These are phyloP conservation scores for Podospora pseudoanserina DNA, from an alignment of 495 filamentous ascomycete species.

Conservation along the genomic window DNA sequence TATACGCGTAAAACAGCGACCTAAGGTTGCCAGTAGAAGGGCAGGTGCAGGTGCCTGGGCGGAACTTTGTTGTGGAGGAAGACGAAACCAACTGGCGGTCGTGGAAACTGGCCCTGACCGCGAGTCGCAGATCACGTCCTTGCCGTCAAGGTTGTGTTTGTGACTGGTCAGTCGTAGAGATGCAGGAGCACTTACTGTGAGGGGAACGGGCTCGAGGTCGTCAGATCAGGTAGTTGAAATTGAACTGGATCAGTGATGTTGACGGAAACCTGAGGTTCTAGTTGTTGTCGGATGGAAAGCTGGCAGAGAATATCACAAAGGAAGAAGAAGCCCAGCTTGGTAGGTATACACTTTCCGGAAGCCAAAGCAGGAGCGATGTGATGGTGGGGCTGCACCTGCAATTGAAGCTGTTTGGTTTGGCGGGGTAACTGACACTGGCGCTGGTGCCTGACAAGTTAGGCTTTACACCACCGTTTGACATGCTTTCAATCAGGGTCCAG, in stretches of 20 bases:
- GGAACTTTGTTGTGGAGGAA: background rate
- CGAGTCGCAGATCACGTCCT: background rate
- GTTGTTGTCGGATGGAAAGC: background rate
- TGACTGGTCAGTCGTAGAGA: background rate
- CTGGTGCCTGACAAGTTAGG: slow-evolving; percentile 16
- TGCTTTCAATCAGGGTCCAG: slow-evolving; percentile 2
- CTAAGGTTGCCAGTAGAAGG: background rate
- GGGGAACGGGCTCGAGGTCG: background rate
- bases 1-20: background rate
- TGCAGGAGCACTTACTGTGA: background rate
- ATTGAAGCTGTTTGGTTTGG: slow-evolving; percentile 12
- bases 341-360: background rate
- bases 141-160: background rate
- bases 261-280: background rate
- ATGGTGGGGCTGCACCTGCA: slow-evolving; percentile 20
- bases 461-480: background rate
- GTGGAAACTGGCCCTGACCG: background rate
- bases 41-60: background rate
- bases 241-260: background rate
- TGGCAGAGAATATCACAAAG: slow-evolving; percentile 3
- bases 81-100: background rate
- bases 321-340: background rate
- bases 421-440: slow-evolving; percentile 11
- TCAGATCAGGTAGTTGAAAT: background rate
- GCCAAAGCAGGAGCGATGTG: background rate